Evolutionary conservation across 805 yeast species (phyloP), one percentile per base, ranked within the genome.

Genomic region (Nakazawaea wyomingensis): DNA sequence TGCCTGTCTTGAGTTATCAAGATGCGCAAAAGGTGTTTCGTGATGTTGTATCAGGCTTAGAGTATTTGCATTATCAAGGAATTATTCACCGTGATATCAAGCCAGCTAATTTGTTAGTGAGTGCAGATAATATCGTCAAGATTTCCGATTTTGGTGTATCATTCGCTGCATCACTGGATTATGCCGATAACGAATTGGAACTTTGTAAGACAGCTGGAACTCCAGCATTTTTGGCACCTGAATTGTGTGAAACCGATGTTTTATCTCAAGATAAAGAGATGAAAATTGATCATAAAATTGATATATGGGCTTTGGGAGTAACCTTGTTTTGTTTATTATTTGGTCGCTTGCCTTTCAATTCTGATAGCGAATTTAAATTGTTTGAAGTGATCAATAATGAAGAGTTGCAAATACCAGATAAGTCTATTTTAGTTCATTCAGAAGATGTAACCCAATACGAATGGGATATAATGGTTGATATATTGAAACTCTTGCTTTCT

Each of bases 111-210:
- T 61, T 91, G 46, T 70, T 91, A 44, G 79, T 89, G 2, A 71
- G 85, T 22, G 64, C 73, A 13, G 82, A 85, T 50, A 78, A 82
- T 42, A 69, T 73, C 6, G 96, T 90, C 20, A 93, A 93, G 62
- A 93, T 91, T 32, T 82, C 95, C n/a, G 99, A 91, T 65, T 93
- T 91, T 64, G 98, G 99, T 19, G 95, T 93, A 11, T 87, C 96
- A 1, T 85, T 86, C 61, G 88, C 91, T 1, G 59, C 71, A 3
- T 54, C 67, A 3, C 51, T 60, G 37, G 57, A 54, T 17, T 70
- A 64, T 11, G 66, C 65, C 13, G 58, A 60, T 44, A 70, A 76
- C 50, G 96, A 89, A 48, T 66, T 80, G 44, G 97, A 91, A 53
- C 69, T 91, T 48, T 95, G 96, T 1, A 91, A 90, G 61, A 91